Evolutionary conservation across 345 rosid species (phyloP).

Genomic region (Salix arbutifolia): DNA sequence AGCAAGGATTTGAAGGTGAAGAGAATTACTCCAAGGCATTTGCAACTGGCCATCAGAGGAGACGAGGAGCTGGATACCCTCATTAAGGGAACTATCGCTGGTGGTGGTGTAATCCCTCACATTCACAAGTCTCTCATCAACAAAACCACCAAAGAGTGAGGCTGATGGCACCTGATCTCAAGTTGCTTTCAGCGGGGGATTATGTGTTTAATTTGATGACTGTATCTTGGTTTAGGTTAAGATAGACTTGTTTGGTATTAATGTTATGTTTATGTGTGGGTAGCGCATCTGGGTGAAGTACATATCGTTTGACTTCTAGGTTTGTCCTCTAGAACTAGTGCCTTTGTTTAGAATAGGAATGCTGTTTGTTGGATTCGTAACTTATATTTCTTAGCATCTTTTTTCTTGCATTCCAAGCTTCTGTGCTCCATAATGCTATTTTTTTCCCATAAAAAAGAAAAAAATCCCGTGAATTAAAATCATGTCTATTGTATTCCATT

Average conservation of each 20-base stretch:
- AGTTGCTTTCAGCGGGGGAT: background rate
- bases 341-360: background rate
- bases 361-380: background rate
- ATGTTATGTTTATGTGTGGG: background rate
- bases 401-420: background rate
- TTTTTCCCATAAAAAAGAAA: background rate
- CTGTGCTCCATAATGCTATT: background rate
- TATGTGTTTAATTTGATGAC: conserved; percentile 5
- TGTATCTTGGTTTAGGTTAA: conserved; percentile 8
- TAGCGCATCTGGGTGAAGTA: conserved; percentile 14
- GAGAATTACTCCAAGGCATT: conserved; percentile 49
- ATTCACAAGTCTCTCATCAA: conserved; percentile 90
- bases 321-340: conserved; percentile 4
- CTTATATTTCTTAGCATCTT: background rate
- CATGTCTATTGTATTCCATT: background rate
- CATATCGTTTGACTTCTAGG: conserved; percentile 26
- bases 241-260: background rate
- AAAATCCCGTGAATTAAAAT: background rate
- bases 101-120: conserved; percentile 91
- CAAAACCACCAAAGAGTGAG: conserved; percentile 65
- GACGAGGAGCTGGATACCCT: conserved; percentile 58
- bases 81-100: conserved; percentile 41
- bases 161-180: background rate
- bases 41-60: conserved; percentile 58
- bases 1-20: conserved; percentile 37